Conservation (phyloP, 2,329 filamentous ascomycete species). For the Elsinoe fawcettii region DNA sequence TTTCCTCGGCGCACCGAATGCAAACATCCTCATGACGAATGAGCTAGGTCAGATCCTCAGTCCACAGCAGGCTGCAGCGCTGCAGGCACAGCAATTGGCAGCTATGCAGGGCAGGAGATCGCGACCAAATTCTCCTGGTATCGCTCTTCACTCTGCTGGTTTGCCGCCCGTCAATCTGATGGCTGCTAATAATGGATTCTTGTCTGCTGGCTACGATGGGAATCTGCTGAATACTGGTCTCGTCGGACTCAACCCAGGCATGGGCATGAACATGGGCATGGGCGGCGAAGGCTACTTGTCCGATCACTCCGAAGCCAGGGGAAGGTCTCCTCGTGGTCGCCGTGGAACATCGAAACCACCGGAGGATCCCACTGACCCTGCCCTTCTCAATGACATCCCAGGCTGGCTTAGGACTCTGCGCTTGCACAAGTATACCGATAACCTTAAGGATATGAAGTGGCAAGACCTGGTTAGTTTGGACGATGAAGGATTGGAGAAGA, state of each 20-base stretch:
- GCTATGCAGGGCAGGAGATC: constrained; percentile 74
- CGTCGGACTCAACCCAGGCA: constrained; percentile 62
- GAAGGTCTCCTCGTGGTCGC: constrained; percentile 83
- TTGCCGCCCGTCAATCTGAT: constrained; percentile 61
- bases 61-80: constrained; percentile 43
- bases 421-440: constrained; percentile 97
- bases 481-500: constrained; percentile 84
- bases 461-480: constrained; percentile 84
- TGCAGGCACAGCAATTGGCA: constrained; percentile 70
- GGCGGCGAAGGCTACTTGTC: constrained; percentile 79
- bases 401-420: constrained; percentile 90
- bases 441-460: constrained; percentile 96
- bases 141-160: constrained; percentile 60
- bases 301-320: constrained; percentile 83
- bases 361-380: constrained; percentile 90
- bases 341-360: constrained; percentile 94
- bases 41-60: constrained; percentile 82
- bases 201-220: constrained; percentile 74
- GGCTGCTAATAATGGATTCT: constrained; percentile 88
- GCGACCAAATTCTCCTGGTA: constrained; percentile 79
- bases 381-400: constrained; percentile 86
- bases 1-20: constrained; percentile 57
- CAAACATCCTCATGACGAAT: constrained; percentile 82
- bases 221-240: constrained; percentile 64
- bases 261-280: constrained; percentile 44